A percentile compares a stretch with the other conserved stretches of the same genome.
Evolutionary conservation across 2,329 filamentous ascomycete species (phyloP).

Genomic region (Trichoderma simmonsii): DNA sequence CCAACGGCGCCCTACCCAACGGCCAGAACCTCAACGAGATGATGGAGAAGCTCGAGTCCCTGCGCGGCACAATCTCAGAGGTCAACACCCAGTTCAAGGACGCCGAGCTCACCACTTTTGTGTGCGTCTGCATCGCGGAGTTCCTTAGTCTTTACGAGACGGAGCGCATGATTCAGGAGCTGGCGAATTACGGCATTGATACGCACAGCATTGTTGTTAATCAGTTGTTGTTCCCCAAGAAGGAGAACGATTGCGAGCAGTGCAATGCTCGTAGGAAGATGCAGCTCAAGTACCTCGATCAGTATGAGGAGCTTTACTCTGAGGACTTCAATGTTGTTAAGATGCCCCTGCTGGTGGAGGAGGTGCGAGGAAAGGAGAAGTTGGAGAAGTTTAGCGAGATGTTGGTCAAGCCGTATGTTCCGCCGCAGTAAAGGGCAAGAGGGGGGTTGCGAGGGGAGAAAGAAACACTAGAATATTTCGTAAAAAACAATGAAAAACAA

Average conservation of each 20-base stretch:
- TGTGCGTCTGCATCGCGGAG: constrained; percentile 97
- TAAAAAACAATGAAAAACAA: not conserved
- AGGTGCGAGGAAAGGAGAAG: constrained; percentile 92
- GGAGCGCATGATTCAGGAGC: constrained; percentile 98
- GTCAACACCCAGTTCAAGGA: constrained; percentile 99
- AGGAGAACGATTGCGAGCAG: constrained; percentile 84
- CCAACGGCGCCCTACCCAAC: constrained; percentile 72
- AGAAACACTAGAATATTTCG: not conserved
- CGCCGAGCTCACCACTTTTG: constrained; percentile 89
- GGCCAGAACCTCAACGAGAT: constrained; percentile 92
- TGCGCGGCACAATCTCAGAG: constrained; percentile 89
- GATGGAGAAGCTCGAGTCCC: constrained; percentile 88
- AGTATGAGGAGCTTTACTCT: constrained; percentile 97
- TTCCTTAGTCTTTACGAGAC: constrained; percentile 97
- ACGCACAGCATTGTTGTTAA: constrained; percentile 98
- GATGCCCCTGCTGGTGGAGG: constrained; percentile 94
- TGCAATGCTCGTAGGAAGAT: constrained; percentile 93
- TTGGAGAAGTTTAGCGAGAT: constrained; percentile 87
- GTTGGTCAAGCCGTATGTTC: constrained; percentile 72
- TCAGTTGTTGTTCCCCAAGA: constrained; percentile 89
- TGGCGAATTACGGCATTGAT: constrained; percentile 89
- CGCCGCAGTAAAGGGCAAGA: constrained; percentile 47
- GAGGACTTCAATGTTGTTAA: constrained; percentile 95
- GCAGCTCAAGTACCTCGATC: constrained; percentile 99
- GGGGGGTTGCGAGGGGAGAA: not conserved